Evolutionary conservation across 225 moss, liverwort and hornwort genomes (phyloP), one percentile per base, ranked within the genome.

Genomic region (Thuidium tamariscinum): DNA sequence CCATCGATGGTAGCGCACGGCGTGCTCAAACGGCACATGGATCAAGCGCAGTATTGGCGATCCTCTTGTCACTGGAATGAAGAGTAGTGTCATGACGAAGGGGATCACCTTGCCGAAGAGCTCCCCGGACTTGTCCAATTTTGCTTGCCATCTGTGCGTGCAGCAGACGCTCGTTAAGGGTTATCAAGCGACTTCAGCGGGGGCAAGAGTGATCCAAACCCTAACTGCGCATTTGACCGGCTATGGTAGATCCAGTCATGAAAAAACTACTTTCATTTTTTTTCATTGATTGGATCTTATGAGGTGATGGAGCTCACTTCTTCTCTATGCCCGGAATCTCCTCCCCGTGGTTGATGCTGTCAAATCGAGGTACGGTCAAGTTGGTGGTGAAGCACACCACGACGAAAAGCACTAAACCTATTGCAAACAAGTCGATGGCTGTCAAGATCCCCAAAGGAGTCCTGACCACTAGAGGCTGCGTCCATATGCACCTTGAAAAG

Each of bases 1-100:
- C 95, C 96, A 96, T 81, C 82, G 86, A 81, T 95, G 96, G 83
- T 96, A 96, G 88, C 92, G 94, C 83, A 96, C 92, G 34, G 93
- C 92, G 48, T 94, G 94, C 81, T 95, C 96, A 82, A 93, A 92
- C 16, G 94, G 93, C 26, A 94, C 90, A 67, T 94, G 91, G 39
- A 92, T 80, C 80, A 92, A 87, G 34, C 92, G 88, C 81, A 93
- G 65, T 32, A 95, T 91, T 22, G 95, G 87, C 27, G 95, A 95
- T 11, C 93, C 94, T 86, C 96, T 91, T 34, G 95, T 90, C 51
- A 89, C 91, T 21, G 91, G 91, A 30, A 91, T 83, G 76, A 91
- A 91, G 69, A 91, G 89, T n/a, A 91, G 89, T 42, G 89, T 88
- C 86, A 88, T 75, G 48, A 65, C 81, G 32, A 91, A 91, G 63